Base-by-base conservation (phyloP, 2,329 filamentous ascomycete genomes). In the Calonectria crousiana region DNA sequence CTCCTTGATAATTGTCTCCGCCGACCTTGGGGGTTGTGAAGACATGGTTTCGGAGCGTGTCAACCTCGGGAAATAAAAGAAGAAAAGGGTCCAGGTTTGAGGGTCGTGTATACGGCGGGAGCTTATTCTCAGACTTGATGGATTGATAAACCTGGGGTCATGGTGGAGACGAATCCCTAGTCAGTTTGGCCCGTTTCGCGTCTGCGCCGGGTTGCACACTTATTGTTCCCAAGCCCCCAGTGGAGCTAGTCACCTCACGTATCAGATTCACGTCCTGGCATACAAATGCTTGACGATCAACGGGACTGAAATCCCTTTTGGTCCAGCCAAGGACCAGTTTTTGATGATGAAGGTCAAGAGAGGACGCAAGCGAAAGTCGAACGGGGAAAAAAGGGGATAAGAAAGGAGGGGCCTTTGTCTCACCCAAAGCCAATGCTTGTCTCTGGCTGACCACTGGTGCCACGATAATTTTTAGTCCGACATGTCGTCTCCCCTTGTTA, bases 1-100 rank as follows among this genome's bases (percentile, higher is more conserved):
- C 70, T 83, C 80, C 26, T 79, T 74, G 53, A 85, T 83, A 28
- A 80, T 79, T 23, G 78, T 77, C 72, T 85, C 82, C 41, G 81
- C 75, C 11, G 78, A 71, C 62, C 62, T 74, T 68, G 51, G 47
- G 5, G 18, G 23, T 44, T 72, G 66, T 9, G 72, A 74, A n/a
- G 72, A 36, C 79, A 80, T 79, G 53, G n/a, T 53, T 62, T 34
- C 67, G 9, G n/a, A 41, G 38, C 9, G 51, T 44, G 30, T 26
- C 47, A 36, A 26, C 9, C 18, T 36, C 14, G n/a, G 23, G 18
- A n/a, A 23, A 18, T 4, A 18, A 6, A 28, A 23, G 38, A 41
- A 41, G 14, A 41, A 56, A 34, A 62, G 2, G 47, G 28, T 10
- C 9, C 28, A 11, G 36, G 36, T 32, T 28, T 56, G 32, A 38